Evolutionary conservation across 148 eudicot species (phyloP).

Genomic region (Cornus florida): DNA sequence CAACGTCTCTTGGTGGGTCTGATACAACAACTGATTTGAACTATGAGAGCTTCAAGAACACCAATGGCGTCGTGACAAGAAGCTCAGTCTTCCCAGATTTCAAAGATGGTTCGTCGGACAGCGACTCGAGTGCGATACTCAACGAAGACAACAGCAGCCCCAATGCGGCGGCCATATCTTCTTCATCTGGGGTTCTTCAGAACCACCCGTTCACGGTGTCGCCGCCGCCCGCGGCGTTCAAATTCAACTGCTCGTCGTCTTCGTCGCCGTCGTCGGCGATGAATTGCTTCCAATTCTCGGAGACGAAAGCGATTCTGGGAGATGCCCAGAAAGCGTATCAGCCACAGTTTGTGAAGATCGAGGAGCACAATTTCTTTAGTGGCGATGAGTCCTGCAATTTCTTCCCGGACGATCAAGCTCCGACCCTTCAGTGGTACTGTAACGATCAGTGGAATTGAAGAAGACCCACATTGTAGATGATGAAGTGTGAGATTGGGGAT

Average conservation of each 20-base stretch:
- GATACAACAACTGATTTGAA: constrained; percentile 26
- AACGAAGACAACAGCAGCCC: constrained; percentile 72
- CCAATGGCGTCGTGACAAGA: constrained; percentile 1
- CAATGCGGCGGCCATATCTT: constrained; percentile 40
- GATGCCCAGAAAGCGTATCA: constrained; percentile 45
- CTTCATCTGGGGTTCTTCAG: constrained; percentile 24
- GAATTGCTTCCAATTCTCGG: constrained; percentile 39
- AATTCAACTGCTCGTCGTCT: background rate
- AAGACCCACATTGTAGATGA: background rate
- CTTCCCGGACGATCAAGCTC: constrained; percentile 30
- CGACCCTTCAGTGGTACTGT: constrained; percentile 30
- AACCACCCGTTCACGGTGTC: constrained; percentile 35
- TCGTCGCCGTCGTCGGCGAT: constrained; percentile 12
- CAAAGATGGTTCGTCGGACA: constrained; percentile 74
- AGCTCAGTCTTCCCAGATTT: constrained; percentile 30
- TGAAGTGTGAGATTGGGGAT: background rate
- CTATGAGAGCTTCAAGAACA: constrained; percentile 18
- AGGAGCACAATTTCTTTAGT: constrained; percentile 79
- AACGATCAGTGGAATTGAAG: constrained; percentile 25
- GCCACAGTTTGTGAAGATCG: constrained; percentile 76
- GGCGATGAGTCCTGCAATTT: constrained; percentile 85
- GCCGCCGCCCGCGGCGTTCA: background rate
- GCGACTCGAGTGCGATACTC: constrained; percentile 86
- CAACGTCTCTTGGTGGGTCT: constrained; percentile 23
- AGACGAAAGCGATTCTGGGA: constrained; percentile 24